Base-by-base conservation (phyloP, 306 rosid genomes). In the Citrullus amarus region DNA sequence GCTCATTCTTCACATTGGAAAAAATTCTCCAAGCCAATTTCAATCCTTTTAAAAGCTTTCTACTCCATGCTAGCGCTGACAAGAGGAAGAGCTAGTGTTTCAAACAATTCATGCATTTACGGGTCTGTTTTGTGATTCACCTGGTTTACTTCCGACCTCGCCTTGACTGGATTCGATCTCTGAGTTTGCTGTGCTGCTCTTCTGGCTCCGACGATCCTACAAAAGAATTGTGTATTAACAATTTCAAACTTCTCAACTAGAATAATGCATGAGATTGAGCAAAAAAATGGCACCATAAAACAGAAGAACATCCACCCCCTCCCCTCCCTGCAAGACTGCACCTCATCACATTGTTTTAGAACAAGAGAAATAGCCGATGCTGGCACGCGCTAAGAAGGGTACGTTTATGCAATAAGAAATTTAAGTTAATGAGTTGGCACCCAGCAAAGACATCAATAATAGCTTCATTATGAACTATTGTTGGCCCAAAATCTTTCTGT, bases 201-300 rank as follows among this genome's bases (percentile, higher is more conserved):
- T 92, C 79, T 96, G 84, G 69, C 88, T 92, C 83, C 97, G 87
- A 80, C 97, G 92, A 85, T 95, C 97, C 98, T 95, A 88, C 43
- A n/a, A 36, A 66, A 63, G 3, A 51, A 73, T 63, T 30, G 16
- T 39, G 78, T 38, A 39, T 6, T 73, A 58, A 13, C 7, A 46
- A 25, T 46, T 46, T 69, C 15, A 6, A 16, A 14, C 32, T 71
- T 50, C 77, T 48, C 14, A 48, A 28, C 20, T 44, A 22, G 20
- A 48, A 16, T 28, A 15, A 48, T 48, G 43, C 20, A 48, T 48
- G 59, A 15, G 54, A 41, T 2, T 39, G 54, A 5, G n/a, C 56
- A 2, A 11, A 43, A 43, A 51, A 60, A 60, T 25, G 65, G 65
- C 65, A 22, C 15, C 32, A 58, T 58, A 58, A 48, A 58, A 58